Evolutionary conservation across 306 rosid genomes (phyloP).

Genomic region (Oemleria cerasiformis): DNA sequence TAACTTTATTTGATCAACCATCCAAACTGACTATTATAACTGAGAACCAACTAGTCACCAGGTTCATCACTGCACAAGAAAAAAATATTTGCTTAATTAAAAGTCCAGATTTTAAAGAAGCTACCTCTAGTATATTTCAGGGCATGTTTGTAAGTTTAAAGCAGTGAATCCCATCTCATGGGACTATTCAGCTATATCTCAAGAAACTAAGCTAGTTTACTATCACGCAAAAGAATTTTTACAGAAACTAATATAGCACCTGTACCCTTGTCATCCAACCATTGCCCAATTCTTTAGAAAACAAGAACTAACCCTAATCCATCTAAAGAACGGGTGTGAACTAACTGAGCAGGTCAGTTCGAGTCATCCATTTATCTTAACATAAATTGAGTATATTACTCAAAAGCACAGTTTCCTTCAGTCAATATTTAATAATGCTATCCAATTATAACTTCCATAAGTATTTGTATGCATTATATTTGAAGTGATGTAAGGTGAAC

Average conservation of each 20-base stretch:
- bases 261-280: neutral
- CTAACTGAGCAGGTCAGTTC: neutral
- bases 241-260: neutral
- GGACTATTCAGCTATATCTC: neutral
- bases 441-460: neutral
- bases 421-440: neutral
- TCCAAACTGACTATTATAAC: neutral
- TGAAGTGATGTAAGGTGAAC: constrained; percentile 5
- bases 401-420: neutral
- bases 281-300: neutral
- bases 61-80: neutral
- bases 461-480: neutral
- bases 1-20: neutral
- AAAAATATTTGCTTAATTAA: neutral
- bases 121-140: neutral
- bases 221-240: neutral
- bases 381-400: neutral
- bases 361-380: neutral
- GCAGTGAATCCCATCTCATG: neutral
- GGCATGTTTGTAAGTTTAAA: neutral
- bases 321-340: neutral
- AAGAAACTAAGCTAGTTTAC: neutral
- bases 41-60: neutral
- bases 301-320: neutral
- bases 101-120: neutral